These are phyloP conservation scores for Gonapodya prolifera DNA, from an alignment of 192 early-diverging fungal genomes.

Conservation along the genomic window DNA sequence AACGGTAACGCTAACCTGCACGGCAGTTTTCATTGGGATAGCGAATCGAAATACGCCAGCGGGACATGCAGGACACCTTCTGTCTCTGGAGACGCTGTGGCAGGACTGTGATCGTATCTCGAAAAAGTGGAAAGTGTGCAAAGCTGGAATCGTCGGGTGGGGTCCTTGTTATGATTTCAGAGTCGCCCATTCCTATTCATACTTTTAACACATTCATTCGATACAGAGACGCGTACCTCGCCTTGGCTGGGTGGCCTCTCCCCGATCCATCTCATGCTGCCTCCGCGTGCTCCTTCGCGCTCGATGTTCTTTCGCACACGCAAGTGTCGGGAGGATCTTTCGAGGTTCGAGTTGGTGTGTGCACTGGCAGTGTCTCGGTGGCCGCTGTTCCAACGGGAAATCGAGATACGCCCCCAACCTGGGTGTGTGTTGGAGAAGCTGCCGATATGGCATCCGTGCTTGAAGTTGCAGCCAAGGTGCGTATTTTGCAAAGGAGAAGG, in stretches of 20 bases:
- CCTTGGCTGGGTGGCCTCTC: background rate
- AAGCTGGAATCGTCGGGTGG: background rate
- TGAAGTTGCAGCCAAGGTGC: background rate
- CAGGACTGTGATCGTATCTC: background rate
- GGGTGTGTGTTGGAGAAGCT: background rate
- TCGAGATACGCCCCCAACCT: background rate
- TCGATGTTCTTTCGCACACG: background rate
- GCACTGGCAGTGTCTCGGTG: background rate
- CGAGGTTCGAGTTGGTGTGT: background rate
- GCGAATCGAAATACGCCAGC: too few species aligned
- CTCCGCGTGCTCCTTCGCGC: background rate
- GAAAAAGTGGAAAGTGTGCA: background rate
- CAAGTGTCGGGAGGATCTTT: background rate
- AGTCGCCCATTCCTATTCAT: too few species aligned
- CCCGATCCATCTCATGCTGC: background rate
- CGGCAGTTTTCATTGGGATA: too few species aligned
- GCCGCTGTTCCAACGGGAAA: background rate
- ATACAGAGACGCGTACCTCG: background rate
- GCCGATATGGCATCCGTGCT: background rate
- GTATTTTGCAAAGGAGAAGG: too few species aligned
- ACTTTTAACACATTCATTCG: background rate
- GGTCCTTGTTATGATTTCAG: background rate
- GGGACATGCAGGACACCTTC: too few species aligned
- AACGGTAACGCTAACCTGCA: too few species aligned
- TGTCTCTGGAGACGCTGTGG: background rate